Percentiles rank a stretch among this genome's conserved stretches.
Conservation (phyloP, 2,329 filamentous ascomycete genomes). For the Leptographium wingfieldii region DNA sequence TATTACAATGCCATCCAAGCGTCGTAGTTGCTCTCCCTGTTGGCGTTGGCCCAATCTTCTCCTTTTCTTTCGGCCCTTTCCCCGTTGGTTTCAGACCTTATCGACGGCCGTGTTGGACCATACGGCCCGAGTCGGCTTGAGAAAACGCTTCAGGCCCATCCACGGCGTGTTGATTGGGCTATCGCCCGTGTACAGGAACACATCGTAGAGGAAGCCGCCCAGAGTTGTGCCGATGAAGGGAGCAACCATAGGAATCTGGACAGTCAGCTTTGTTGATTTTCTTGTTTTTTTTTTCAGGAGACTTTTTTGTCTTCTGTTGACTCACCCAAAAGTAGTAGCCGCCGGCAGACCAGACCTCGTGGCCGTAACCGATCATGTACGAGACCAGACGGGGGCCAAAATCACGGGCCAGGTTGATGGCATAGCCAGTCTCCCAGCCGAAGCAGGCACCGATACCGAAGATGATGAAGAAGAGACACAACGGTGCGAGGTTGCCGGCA, state of each 20-base stretch:
- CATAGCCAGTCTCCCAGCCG: slow-evolving; percentile 40
- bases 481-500: slow-evolving; percentile 32
- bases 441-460: slow-evolving; percentile 40
- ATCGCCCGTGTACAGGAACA: slow-evolving; percentile 57
- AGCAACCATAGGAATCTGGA: slow-evolving; percentile 56
- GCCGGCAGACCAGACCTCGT: slow-evolving; percentile 12
- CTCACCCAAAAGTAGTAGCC: slow-evolving; percentile 13
- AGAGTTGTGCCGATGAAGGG: slow-evolving; percentile 53
- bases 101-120: neutral
- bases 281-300: neutral
- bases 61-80: neutral
- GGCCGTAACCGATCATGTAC: slow-evolving; percentile 33
- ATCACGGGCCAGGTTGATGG: slow-evolving; percentile 46
- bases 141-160: neutral
- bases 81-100: neutral
- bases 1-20: neutral
- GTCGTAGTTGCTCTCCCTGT: neutral
- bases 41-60: neutral
- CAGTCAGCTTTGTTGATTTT: neutral
- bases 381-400: slow-evolving; percentile 46
- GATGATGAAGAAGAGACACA: slow-evolving; percentile 31
- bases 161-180: slow-evolving; percentile 49
- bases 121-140: neutral
- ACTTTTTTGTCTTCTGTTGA: neutral
- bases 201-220: slow-evolving; percentile 55